These are phyloP conservation scores for Citrullus amarus DNA, from an alignment of 306 rosid species.

Conservation along the genomic window DNA sequence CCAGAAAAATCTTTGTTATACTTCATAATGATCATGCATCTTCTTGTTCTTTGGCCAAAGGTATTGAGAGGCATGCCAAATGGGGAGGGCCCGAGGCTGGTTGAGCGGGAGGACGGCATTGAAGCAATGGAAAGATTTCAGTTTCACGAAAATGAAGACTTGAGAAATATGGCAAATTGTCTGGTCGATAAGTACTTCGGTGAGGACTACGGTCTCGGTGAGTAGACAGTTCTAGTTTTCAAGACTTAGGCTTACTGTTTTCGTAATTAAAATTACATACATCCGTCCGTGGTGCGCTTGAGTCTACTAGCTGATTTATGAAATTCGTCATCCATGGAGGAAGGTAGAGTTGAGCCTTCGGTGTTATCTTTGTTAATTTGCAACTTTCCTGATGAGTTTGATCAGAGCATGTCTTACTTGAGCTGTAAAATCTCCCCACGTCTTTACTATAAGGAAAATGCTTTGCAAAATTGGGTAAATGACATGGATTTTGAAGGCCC, in stretches of 20 bases:
- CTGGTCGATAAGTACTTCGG: slow-evolving; percentile 87
- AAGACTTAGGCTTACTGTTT: not conserved
- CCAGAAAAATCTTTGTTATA: not conserved
- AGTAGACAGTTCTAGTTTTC: slow-evolving; percentile 15
- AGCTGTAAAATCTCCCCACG: not conserved
- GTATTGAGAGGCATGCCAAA: slow-evolving; percentile 90
- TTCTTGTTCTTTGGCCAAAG: slow-evolving; percentile 23
- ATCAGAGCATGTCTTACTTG: not conserved
- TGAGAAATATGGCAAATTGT: slow-evolving; percentile 80
- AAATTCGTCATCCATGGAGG: slow-evolving; percentile 11
- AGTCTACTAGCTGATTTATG: not conserved
- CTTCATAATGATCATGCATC: not conserved
- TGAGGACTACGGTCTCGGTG: slow-evolving; percentile 80
- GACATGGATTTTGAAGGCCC: not conserved
- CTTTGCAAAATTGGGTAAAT: not conserved
- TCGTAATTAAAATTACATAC: not conserved
- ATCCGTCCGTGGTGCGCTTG: not conserved
- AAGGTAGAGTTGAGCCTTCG: not conserved
- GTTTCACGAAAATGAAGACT: slow-evolving; percentile 86
- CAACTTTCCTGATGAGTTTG: not conserved
- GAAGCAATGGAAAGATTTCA: slow-evolving; percentile 98
- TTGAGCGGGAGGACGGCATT: slow-evolving; percentile 82
- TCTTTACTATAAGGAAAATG: not conserved
- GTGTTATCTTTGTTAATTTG: not conserved
- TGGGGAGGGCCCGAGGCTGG: slow-evolving; percentile 76